A percentile compares a stretch with the other conserved stretches of the same genome.
These are phyloP conservation scores for Knoxia roxburghii DNA, from an alignment of 257 asterid species.

Conservation along the genomic window DNA sequence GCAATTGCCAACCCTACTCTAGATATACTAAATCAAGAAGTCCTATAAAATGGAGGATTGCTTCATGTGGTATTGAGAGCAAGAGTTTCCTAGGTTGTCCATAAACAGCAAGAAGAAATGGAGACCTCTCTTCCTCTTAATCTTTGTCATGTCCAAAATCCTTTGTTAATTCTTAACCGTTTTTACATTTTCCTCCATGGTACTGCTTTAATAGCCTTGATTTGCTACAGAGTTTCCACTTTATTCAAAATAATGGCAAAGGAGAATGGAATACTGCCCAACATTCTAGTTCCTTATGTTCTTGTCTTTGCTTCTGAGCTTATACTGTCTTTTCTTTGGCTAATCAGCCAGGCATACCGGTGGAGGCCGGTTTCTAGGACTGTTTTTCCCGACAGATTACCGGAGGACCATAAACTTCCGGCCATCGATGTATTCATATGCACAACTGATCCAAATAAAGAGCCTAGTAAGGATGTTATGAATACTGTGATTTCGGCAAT, in stretches of 20 bases:
- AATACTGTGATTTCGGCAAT: conserved; percentile 70
- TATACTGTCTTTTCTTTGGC: conserved; percentile 41
- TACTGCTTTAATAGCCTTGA: conserved; percentile 31
- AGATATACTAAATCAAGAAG: too few relatives aligned
- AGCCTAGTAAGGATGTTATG: conserved; percentile 55
- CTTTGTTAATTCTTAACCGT: conserved; percentile 31
- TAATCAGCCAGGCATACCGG: conserved; percentile 37
- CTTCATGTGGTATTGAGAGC: too few relatives aligned
- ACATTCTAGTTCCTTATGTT: conserved; percentile 19
- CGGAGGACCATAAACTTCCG: conserved; percentile 36
- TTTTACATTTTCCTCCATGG: conserved; percentile 31
- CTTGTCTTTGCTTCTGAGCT: conserved; percentile 33
- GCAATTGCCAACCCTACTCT: too few relatives aligned
- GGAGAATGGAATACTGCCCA: conserved; percentile 10
- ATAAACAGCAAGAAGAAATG: neutral
- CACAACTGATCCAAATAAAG: conserved; percentile 57
- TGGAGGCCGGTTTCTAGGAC: conserved; percentile 46
- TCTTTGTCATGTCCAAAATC: conserved; percentile 22
- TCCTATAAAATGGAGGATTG: too few relatives aligned
- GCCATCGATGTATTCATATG: conserved; percentile 51
- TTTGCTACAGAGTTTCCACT: conserved; percentile 35
- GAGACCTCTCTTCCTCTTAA: conserved; percentile 30
- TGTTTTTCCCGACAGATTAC: conserved; percentile 38
- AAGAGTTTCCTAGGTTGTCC: too few relatives aligned
- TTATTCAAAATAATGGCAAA: conserved; percentile 6